Evolutionary conservation across 495 filamentous ascomycete species (phyloP).

Genomic region (Physcia stellaris): DNA sequence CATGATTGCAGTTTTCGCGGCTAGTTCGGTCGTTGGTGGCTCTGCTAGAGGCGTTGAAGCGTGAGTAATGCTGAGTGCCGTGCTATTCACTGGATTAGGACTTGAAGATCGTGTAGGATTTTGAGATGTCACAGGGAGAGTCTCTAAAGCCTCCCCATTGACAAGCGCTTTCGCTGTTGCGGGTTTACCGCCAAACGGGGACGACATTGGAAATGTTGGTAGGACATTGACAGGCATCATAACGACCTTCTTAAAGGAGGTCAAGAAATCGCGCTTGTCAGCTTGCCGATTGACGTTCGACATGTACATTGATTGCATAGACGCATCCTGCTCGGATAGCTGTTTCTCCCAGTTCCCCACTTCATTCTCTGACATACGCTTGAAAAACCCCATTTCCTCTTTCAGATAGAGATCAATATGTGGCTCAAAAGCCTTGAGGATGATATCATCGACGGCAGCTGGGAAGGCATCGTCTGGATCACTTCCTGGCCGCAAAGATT

Average conservation of each 20-base stretch:
- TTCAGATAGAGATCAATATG: conserved; percentile 87
- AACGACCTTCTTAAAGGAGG: conserved; percentile 95
- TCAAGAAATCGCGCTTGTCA: conserved; percentile 91
- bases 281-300: conserved; percentile 85
- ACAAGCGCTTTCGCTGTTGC: conserved; percentile 23
- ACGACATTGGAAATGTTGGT: conserved; percentile 45
- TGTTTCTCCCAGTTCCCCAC: conserved; percentile 83
- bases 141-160: conserved; percentile 25
- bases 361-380: conserved; percentile 54
- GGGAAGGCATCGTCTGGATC: conserved; percentile 40
- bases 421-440: conserved; percentile 68
- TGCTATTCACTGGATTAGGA: conserved; percentile 18
- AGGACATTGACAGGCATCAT: conserved; percentile 95
- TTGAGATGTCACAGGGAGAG: conserved; percentile 17
- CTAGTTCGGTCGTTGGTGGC: conserved; percentile 77
- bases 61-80: conserved; percentile 20
- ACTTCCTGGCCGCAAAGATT: conserved; percentile 51
- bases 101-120: conserved; percentile 30
- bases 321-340: conserved; percentile 78
- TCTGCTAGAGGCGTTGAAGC: conserved; percentile 40
- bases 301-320: conserved; percentile 89
- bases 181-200: conserved; percentile 35
- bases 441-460: conserved; percentile 41
- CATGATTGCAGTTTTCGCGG: conserved; percentile 94
- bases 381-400: conserved; percentile 83